phyloP scores from a whole-genome alignment of 768 basidiomycete species.

The Paxillus involutus region DNA sequence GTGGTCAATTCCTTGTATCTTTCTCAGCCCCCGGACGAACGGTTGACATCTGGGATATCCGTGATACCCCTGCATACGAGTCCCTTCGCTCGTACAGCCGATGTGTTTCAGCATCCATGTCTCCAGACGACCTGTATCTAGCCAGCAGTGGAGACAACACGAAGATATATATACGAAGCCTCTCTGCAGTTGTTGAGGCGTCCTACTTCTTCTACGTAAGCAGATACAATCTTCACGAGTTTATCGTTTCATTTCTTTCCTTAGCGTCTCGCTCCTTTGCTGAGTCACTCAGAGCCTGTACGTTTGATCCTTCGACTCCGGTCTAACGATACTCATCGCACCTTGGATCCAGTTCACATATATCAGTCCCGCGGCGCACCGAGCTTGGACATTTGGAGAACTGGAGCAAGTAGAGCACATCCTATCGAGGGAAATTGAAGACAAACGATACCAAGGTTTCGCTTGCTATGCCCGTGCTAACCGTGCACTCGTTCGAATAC shows the following conservation, averaged over 20 bases:
- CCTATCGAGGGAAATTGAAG: slow-evolving; percentile 11
- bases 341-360: slow-evolving; percentile 10
- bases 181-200: not conserved
- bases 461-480: slow-evolving; percentile 7
- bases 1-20: slow-evolving; percentile 8
- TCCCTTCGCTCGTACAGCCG: not conserved
- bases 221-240: not conserved
- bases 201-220: slow-evolving; percentile 6
- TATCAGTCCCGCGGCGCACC: slow-evolving; percentile 1
- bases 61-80: not conserved
- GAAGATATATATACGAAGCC: not conserved
- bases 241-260: not conserved
- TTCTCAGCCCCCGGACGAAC: slow-evolving; percentile 6
- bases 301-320: not conserved
- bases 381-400: slow-evolving; percentile 7
- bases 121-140: slow-evolving; percentile 4
- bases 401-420: slow-evolving; percentile 4
- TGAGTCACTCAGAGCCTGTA: slow-evolving; percentile 4
- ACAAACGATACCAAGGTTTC: not conserved
- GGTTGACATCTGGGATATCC: slow-evolving; percentile 14
- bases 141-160: not conserved
- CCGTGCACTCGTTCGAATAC: slow-evolving; percentile 15
- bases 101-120: slow-evolving; percentile 4
- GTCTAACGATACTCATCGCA: not conserved
- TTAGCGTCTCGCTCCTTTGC: slow-evolving; percentile 5